Evolutionary conservation across 768 basidiomycete species (phyloP), one percentile per base, ranked within the genome.

Genomic region (Hygrophorus russula): DNA sequence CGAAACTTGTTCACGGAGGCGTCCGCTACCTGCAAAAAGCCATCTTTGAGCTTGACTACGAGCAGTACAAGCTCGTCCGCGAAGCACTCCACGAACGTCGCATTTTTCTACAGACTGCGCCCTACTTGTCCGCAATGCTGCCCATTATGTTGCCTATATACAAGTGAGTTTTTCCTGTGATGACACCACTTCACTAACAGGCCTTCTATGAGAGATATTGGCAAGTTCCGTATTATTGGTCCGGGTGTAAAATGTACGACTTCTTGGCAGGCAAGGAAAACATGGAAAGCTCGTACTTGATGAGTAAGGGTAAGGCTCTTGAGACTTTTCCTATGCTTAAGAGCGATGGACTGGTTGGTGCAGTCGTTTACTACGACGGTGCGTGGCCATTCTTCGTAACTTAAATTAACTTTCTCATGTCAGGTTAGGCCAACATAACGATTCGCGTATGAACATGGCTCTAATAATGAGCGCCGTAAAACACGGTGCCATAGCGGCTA

Each of bases 61-160:
- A 91, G 56, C 90, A 93, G 58, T 93, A 82, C 69, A 96, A 96
- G 59, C 83, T 99, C 46, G 94, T 99, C 20, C 72, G 71, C n/a
- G 94, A 97, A 59, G 93, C 94, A 11, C 71, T 98, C 5, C 84
- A 89, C 52, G 96, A 99, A 64, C 76, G 94, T 24, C 73, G 70
- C 46, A 92, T 93, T 39, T 99, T 99, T 70, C 68, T 99, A 15
- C 85, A 96, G 56, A 97, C 88, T 0, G 94, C 94, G 0, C 94
- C 94, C 0, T 96, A 99, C 62, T 71, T 99, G 15, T 84, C 82
- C 10, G 69, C 73, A 48, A 92, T 93, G 82, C 73, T 98, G 28
- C 96, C 94, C 2, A 97, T 99, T 63, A 94, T 99, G 81, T 68
- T 98, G 12, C 94, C 94, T 5, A 76, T 98, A 39, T 97, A 99